Conservation (phyloP, 2,329 filamentous ascomycete species). For the Clonostachys sp. region DNA sequence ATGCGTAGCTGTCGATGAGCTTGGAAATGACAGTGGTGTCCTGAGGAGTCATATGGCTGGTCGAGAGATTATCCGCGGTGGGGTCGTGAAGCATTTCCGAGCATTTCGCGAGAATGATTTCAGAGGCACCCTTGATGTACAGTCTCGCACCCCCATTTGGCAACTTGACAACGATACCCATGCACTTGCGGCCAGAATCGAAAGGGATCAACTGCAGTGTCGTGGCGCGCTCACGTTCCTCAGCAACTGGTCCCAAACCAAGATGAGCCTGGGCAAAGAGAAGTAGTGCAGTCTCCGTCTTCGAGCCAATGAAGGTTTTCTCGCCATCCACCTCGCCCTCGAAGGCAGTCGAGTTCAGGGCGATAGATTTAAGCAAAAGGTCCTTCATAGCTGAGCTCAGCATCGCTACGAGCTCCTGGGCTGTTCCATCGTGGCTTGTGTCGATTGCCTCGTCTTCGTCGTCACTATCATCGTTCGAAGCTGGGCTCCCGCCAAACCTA, state of each 20-base stretch:
- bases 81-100: constrained; percentile 45
- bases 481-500: constrained; percentile 42
- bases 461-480: constrained; percentile 7
- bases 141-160: constrained; percentile 47
- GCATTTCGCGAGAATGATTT: constrained; percentile 57
- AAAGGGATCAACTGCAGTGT: constrained; percentile 69
- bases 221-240: constrained; percentile 56
- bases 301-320: constrained; percentile 68
- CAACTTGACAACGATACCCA: constrained; percentile 54
- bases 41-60: constrained; percentile 34
- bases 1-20: constrained; percentile 74
- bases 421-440: neutral
- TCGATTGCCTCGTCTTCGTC: neutral
- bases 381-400: constrained; percentile 36
- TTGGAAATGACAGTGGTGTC: constrained; percentile 52
- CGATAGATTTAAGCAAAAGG: constrained; percentile 54
- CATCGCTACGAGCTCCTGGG: neutral
- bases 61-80: constrained; percentile 29
- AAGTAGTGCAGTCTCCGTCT: constrained; percentile 73
- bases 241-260: constrained; percentile 59
- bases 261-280: constrained; percentile 63
- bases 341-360: constrained; percentile 70
- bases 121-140: constrained; percentile 61
- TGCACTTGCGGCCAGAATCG: constrained; percentile 71
- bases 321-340: constrained; percentile 67